A percentile compares a stretch with the other conserved stretches of the same genome.
Conservation (phyloP, 2,329 filamentous ascomycete species). For the Phialophora verrucosa region DNA sequence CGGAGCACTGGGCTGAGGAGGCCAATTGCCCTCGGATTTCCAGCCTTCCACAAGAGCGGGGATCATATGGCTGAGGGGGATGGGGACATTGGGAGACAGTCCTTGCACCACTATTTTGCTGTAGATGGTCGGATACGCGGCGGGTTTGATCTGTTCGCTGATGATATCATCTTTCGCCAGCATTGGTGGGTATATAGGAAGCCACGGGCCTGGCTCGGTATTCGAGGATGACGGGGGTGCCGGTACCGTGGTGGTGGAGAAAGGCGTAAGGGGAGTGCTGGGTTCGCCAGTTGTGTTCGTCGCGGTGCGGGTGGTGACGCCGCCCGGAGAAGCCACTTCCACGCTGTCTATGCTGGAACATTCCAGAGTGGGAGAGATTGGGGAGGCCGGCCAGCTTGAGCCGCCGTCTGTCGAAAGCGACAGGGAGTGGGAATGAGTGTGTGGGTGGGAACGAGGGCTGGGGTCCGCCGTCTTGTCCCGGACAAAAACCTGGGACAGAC, state of each 20-base stretch:
- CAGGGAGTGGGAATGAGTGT: slow-evolving; percentile 9
- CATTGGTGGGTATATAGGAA: slow-evolving; percentile 75
- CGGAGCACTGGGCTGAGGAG: slow-evolving; percentile 58
- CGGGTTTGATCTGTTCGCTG: slow-evolving; percentile 74
- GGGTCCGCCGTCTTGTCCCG: slow-evolving; percentile 7
- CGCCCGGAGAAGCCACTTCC: slow-evolving; percentile 9
- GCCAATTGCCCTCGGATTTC: slow-evolving; percentile 94
- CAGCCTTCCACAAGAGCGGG: slow-evolving; percentile 83
- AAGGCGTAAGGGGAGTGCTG: slow-evolving; percentile 34
- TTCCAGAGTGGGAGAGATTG: slow-evolving; percentile 21
- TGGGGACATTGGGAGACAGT: slow-evolving; percentile 82
- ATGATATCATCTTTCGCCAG: slow-evolving; percentile 76
- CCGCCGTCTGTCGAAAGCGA: slow-evolving; percentile 7
- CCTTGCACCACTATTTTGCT: slow-evolving; percentile 82
- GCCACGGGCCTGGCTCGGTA: slow-evolving; percentile 57
- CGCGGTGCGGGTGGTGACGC: slow-evolving; percentile 7
- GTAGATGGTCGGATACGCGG: slow-evolving; percentile 81
- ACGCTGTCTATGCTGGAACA: slow-evolving; percentile 26
- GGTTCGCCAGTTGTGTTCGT: slow-evolving; percentile 13
- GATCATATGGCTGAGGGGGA: slow-evolving; percentile 83
- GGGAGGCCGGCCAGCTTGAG: slow-evolving; percentile 15
- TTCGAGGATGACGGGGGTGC: slow-evolving; percentile 41
- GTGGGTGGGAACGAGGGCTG: slow-evolving; percentile 7
- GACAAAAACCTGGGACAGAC: slow-evolving; percentile 21
- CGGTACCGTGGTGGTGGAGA: slow-evolving; percentile 52